Evolutionary conservation across 768 basidiomycete genomes (phyloP).

Genomic region (Leccinellum luteum): DNA sequence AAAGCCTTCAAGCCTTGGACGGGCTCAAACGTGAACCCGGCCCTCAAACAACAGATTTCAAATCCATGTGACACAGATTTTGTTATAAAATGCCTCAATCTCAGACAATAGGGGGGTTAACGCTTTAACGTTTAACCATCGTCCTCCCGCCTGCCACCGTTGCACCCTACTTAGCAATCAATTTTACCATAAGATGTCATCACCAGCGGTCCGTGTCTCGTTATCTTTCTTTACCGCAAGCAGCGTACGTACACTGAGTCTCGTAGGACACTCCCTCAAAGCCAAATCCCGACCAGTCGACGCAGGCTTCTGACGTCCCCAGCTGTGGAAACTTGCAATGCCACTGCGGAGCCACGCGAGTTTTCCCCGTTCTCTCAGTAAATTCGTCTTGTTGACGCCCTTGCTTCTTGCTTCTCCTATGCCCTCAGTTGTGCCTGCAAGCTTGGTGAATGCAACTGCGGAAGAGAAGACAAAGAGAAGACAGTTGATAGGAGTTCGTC

Average conservation of each 20-base stretch:
- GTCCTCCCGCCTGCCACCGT: too few species aligned
- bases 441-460: slow-evolving; percentile 17
- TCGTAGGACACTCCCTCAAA: slow-evolving; percentile 6
- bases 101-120: too few species aligned
- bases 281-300: neutral
- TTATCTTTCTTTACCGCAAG: neutral
- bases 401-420: neutral
- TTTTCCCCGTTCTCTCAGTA: neutral
- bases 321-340: slow-evolving; percentile 20
- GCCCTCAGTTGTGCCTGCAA: slow-evolving; percentile 11
- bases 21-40: too few species aligned
- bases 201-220: neutral
- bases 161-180: neutral
- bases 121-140: too few species aligned
- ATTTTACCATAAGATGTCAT: slow-evolving; percentile 4
- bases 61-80: too few species aligned
- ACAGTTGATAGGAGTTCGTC: too few species aligned
- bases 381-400: neutral
- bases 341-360: slow-evolving; percentile 17
- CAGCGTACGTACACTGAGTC: neutral
- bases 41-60: too few species aligned
- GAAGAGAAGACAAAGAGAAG: neutral
- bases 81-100: too few species aligned
- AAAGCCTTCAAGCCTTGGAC: too few species aligned
- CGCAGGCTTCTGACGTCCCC: slow-evolving; percentile 3